phyloP scores from a whole-genome alignment of 2,329 filamentous ascomycete genomes.

The Calonectria pseudoreteaudii region DNA sequence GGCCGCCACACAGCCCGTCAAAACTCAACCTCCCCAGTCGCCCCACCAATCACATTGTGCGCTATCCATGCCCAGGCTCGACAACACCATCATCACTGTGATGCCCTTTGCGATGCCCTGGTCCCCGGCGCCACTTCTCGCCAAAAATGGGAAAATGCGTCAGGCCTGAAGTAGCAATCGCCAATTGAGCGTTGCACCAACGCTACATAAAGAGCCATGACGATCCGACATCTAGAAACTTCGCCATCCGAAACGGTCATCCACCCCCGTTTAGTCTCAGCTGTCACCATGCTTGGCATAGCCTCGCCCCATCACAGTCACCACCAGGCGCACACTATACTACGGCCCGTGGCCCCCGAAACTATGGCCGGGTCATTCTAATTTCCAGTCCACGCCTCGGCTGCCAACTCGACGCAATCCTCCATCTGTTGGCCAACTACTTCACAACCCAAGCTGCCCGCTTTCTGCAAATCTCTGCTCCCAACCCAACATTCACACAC shows the following conservation, averaged over 20 bases:
- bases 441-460: background rate
- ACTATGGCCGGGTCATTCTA: constrained; percentile 29
- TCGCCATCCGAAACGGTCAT: constrained; percentile 3
- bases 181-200: constrained; percentile 5
- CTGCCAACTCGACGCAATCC: constrained; percentile 13
- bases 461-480: background rate
- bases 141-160: constrained; percentile 8
- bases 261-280: constrained; percentile 6
- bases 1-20: constrained; percentile 2
- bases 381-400: constrained; percentile 34
- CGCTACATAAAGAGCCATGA: background rate
- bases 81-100: background rate
- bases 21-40: constrained; percentile 1
- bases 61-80: background rate
- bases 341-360: constrained; percentile 9
- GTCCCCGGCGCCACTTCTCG: background rate
- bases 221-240: constrained; percentile 6
- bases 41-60: constrained; percentile 31
- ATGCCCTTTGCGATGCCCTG: constrained; percentile 15
- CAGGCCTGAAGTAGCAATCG: background rate
- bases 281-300: background rate
- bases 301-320: constrained; percentile 19
- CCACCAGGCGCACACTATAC: background rate
- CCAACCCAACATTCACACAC: background rate
- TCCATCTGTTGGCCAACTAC: constrained; percentile 1